A percentile compares a stretch with the other conserved stretches of the same genome.
These are phyloP conservation scores for Cryptococcus depauperatus DNA, from an alignment of 1,284 basidiomycete genomes.

Conservation along the genomic window DNA sequence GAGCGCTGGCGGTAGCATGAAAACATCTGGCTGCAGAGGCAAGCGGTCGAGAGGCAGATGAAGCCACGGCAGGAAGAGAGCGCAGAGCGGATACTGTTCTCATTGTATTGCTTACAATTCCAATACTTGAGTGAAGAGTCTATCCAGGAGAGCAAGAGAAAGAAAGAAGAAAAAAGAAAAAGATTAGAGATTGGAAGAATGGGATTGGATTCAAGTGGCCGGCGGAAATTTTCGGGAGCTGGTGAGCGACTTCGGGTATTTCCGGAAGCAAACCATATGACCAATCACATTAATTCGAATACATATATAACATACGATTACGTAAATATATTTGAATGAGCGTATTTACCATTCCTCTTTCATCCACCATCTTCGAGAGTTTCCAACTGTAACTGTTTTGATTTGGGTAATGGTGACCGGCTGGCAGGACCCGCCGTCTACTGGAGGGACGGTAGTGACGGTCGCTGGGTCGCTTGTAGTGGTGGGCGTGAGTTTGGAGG, in stretches of 20 bases:
- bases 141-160: neutral
- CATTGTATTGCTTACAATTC: constrained; percentile 40
- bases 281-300: neutral
- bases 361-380: neutral
- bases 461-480: no score
- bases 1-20: constrained; percentile 24
- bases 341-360: neutral
- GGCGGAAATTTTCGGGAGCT: neutral
- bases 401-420: neutral
- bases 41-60: constrained; percentile 32
- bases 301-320: neutral
- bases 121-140: neutral
- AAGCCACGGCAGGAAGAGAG: constrained; percentile 58
- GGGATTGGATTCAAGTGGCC: neutral
- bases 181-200: neutral
- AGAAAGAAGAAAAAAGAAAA: neutral
- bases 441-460: neutral
- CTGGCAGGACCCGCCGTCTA: neutral
- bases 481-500: no score
- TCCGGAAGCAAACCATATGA: neutral
- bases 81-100: constrained; percentile 55
- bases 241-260: neutral
- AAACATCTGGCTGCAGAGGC: constrained; percentile 20
- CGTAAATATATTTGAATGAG: neutral
- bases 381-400: neutral